phyloP scores from a whole-genome alignment of 2,329 filamentous ascomycete genomes.

The Pyrenophora tritici-repentis region DNA sequence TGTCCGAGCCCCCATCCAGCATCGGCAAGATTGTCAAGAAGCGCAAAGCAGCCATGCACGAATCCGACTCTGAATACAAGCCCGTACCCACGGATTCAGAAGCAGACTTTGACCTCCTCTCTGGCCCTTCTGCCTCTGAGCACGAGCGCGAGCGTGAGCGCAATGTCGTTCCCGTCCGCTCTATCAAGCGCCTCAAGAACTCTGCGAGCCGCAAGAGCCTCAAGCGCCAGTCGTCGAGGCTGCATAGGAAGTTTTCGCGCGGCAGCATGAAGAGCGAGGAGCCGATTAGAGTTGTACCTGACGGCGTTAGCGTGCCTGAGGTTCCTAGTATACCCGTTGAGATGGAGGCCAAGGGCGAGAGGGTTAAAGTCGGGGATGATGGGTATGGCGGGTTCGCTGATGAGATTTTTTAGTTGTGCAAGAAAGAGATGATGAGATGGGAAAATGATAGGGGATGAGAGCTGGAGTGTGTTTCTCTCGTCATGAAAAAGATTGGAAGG shows the following conservation, averaged over 20 bases:
- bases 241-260: slow-evolving; percentile 22
- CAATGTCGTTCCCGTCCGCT: slow-evolving; percentile 5
- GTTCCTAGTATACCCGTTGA: slow-evolving; percentile 27
- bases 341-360: slow-evolving; percentile 28
- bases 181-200: slow-evolving; percentile 23
- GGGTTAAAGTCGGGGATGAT: slow-evolving; percentile 27
- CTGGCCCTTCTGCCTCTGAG: slow-evolving; percentile 18
- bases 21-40: slow-evolving; percentile 44
- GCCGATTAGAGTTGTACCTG: slow-evolving; percentile 34
- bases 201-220: slow-evolving; percentile 17
- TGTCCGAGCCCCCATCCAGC: slow-evolving; percentile 15
- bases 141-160: slow-evolving; percentile 27
- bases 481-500: too few species aligned
- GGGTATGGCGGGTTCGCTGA: slow-evolving; percentile 41
- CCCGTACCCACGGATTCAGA: slow-evolving; percentile 29
- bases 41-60: slow-evolving; percentile 40
- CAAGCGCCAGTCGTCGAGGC: slow-evolving; percentile 17
- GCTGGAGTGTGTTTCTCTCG: too few species aligned
- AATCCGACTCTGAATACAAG: slow-evolving; percentile 39
- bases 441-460: too few species aligned
- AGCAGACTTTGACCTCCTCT: slow-evolving; percentile 24
- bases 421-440: too few species aligned
- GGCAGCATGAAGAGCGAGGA: slow-evolving; percentile 21
- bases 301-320: slow-evolving; percentile 26
- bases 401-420: slow-evolving; percentile 41